A percentile compares a stretch with the other conserved stretches of the same genome.
Conservation (phyloP, 2,329 filamentous ascomycete species). For the Cercospora citrullina region DNA sequence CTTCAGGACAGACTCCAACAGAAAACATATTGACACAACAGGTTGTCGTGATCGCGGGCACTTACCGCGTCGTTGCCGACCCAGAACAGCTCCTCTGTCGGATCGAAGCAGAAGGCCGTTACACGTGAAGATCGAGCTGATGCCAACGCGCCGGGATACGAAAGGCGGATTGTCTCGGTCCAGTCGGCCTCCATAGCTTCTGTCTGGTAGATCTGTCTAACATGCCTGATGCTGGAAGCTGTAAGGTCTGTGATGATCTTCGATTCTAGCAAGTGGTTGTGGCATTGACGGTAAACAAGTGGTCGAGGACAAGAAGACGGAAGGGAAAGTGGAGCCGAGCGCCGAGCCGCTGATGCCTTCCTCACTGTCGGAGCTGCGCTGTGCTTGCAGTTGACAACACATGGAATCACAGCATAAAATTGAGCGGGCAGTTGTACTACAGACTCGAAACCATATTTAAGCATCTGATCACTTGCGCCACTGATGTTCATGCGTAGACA, state of each 20-base stretch:
- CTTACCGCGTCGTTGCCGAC: conserved; percentile 84
- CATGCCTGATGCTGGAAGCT: neutral
- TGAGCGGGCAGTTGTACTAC: neutral
- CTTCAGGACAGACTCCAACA: neutral
- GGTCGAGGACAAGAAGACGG: neutral
- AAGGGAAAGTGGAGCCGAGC: neutral
- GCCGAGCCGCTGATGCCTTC: neutral
- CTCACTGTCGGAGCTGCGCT: neutral
- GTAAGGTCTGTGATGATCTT: neutral
- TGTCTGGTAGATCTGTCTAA: neutral
- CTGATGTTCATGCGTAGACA: neutral
- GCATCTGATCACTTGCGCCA: neutral
- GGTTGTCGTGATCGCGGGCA: conserved; percentile 17
- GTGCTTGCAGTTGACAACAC: neutral
- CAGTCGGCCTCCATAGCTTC: conserved; percentile 54
- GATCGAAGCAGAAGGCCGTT: conserved; percentile 85
- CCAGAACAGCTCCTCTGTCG: conserved; percentile 87
- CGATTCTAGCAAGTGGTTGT: neutral
- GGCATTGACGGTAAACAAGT: neutral
- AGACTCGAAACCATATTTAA: neutral
- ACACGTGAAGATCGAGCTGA: conserved; percentile 70
- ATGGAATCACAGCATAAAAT: neutral
- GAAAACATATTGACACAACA: neutral
- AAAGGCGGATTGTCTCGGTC: conserved; percentile 72
- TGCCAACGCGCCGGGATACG: conserved; percentile 73